Base-by-base conservation (phyloP, 345 rosid genomes). In the Populus nigra region DNA sequence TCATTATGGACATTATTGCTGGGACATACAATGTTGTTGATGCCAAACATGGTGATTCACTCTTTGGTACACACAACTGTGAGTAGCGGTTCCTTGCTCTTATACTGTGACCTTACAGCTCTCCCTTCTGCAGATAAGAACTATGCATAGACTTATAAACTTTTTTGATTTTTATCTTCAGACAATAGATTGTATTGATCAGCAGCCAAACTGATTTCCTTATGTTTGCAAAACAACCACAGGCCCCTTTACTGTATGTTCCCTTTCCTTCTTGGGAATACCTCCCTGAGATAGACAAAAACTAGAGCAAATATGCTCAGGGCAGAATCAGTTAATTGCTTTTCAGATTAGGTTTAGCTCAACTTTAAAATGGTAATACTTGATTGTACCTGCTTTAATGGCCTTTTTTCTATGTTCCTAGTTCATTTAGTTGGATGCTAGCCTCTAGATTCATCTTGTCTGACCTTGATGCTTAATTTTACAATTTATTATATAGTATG, bases 1-100 rank as follows among this genome's bases (percentile, higher is more conserved):
- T 96, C 76, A 96, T 96, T 49, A 96, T 93, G 98, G 98, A 96
- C 81, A 86, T 96, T 78, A 96, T 96, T 80, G 93, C 98, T 77
- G 99, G 99, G 79, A 90, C 97, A 57, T 87, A 89, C 90, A 88
- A 78, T 75, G 79, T 77, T 35, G 85, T 81, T 36, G 87, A 83
- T 79, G 84, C 88, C 72, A 89, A 88, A 77, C 79, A 82, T 81
- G 83, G 84, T 45, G 74, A 88, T 27, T 82, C 93, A 69, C 84
- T 83, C 82, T 81, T 91, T 71, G 91, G 87, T 20, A 91, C 92
- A 70, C 84, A 88, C 76, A 88, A 85, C 77, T 88, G 99, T 96
- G 85, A 92, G 99, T 92, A 81, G 71, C 61, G 67, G 38, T 29
- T 62, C 25, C 63, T 72, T 77, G 29, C 13, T 59, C 25, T 59